Evolutionary conservation across 2,329 filamentous ascomycete species (phyloP).

Genomic region (Curvularia hawaiiensis): DNA sequence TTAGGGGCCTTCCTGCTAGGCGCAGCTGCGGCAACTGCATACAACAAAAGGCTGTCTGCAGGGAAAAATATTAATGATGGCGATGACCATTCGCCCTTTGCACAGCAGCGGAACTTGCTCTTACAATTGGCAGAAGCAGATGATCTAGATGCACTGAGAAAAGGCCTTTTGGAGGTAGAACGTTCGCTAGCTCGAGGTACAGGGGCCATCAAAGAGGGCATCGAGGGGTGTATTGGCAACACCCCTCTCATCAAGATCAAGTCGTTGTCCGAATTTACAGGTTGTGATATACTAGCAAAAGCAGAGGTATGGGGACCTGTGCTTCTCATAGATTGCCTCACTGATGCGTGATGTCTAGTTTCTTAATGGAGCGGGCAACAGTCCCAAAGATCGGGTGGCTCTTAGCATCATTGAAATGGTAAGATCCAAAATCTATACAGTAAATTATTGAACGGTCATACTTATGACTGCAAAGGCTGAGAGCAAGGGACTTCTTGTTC

Average conservation of each 20-base stretch:
- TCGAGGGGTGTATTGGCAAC: conserved; percentile 91
- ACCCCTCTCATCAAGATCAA: conserved; percentile 88
- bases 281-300: conserved; percentile 89
- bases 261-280: conserved; percentile 83
- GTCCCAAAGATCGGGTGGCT: conserved; percentile 93
- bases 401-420: conserved; percentile 80
- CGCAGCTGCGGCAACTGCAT: conserved; percentile 65
- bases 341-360: conserved; percentile 56
- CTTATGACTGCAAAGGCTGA: conserved; percentile 65
- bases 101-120: conserved; percentile 27
- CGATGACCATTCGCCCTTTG: conserved; percentile 20
- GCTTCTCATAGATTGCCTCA: neutral
- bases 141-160: conserved; percentile 32
- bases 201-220: conserved; percentile 69
- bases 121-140: conserved; percentile 32
- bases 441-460: neutral
- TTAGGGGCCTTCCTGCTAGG: conserved; percentile 78
- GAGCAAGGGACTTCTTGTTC: conserved; percentile 72
- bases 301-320: conserved; percentile 65
- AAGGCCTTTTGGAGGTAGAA: conserved; percentile 28
- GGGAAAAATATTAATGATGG: conserved; percentile 21
- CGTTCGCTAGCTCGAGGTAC: conserved; percentile 17
- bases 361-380: conserved; percentile 91
- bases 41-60: conserved; percentile 27
- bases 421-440: conserved; percentile 14